Conservation (phyloP, 306 rosid genomes). For the Luffa aegyptiaca region DNA sequence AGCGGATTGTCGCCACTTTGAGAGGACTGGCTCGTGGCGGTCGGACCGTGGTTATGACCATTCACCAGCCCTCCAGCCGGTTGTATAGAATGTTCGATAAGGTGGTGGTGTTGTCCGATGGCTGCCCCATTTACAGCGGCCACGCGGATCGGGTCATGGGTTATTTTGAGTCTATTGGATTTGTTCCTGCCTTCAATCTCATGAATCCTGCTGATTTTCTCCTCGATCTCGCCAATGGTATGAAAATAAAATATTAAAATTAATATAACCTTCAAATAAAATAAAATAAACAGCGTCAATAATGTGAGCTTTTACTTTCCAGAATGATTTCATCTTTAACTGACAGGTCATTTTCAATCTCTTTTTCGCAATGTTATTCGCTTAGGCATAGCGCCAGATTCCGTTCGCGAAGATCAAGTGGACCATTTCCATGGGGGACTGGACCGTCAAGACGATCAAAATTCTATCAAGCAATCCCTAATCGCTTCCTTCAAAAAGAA, state of each 20-base stretch:
- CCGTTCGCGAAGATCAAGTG: conserved; percentile 41
- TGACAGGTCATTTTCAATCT: not conserved
- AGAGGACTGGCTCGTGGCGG: conserved; percentile 89
- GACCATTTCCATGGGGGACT: conserved; percentile 15
- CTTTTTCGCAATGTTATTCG: not conserved
- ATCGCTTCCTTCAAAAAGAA: conserved; percentile 55
- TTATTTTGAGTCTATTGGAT: conserved; percentile 72
- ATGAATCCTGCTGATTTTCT: conserved; percentile 92
- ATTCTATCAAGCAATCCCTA: conserved; percentile 51
- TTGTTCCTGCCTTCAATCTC: conserved; percentile 36
- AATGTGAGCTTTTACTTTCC: not conserved
- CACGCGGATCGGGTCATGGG: conserved; percentile 56
- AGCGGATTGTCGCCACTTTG: conserved; percentile 71
- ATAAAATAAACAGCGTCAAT: too few species aligned
- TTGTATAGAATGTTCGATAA: conserved; percentile 82
- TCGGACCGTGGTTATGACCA: conserved; percentile 79
- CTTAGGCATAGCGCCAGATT: conserved; percentile 67
- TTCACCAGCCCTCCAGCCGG: conserved; percentile 92
- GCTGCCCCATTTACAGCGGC: conserved; percentile 78
- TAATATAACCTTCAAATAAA: too few species aligned
- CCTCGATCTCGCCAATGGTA: conserved; percentile 87
- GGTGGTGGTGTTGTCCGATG: conserved; percentile 78
- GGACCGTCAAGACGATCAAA: conserved; percentile 37
- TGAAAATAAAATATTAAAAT: not conserved
- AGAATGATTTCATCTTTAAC: not conserved